Conservation (phyloP, 495 filamentous ascomycete genomes). For the Penicillium angulare region DNA sequence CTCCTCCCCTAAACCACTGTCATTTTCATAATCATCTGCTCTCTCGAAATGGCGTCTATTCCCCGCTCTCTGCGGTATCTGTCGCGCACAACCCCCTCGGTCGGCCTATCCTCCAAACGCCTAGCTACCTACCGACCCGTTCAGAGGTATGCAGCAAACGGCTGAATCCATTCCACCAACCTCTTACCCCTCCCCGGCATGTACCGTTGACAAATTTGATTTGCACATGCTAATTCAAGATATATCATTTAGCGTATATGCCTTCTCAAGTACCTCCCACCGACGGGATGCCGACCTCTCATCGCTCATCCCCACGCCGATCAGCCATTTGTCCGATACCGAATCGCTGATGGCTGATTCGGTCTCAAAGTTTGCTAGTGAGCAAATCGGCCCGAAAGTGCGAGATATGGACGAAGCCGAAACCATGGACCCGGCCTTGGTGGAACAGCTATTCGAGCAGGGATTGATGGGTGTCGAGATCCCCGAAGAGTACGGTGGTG, state of each 20-base stretch:
- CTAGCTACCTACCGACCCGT: constrained; percentile 37
- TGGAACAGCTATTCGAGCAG: constrained; percentile 95
- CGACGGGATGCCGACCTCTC: constrained; percentile 62
- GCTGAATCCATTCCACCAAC: not conserved
- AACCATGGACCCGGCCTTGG: constrained; percentile 81
- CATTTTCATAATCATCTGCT: not conserved
- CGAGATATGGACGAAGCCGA: constrained; percentile 98
- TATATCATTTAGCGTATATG: constrained; percentile 50
- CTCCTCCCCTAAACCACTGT: not conserved
- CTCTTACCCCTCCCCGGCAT: not conserved
- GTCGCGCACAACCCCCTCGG: constrained; percentile 54
- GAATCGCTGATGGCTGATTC: constrained; percentile 85
- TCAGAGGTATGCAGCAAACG: constrained; percentile 52
- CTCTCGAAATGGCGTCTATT: constrained; percentile 64
- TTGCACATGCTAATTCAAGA: not conserved
- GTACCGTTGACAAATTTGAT: too few species aligned
- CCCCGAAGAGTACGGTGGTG: constrained; percentile 92
- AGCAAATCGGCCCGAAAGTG: constrained; percentile 85
- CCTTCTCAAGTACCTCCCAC: constrained; percentile 67
- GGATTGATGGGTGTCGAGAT: constrained; percentile 97
- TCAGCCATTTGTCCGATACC: constrained; percentile 88
- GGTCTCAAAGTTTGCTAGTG: constrained; percentile 86
- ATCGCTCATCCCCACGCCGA: constrained; percentile 81
- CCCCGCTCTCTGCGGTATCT: constrained; percentile 65
- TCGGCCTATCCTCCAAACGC: constrained; percentile 44